Evolutionary conservation across 768 basidiomycete species (phyloP).

Genomic region (Collybiopsis luxurians): DNA sequence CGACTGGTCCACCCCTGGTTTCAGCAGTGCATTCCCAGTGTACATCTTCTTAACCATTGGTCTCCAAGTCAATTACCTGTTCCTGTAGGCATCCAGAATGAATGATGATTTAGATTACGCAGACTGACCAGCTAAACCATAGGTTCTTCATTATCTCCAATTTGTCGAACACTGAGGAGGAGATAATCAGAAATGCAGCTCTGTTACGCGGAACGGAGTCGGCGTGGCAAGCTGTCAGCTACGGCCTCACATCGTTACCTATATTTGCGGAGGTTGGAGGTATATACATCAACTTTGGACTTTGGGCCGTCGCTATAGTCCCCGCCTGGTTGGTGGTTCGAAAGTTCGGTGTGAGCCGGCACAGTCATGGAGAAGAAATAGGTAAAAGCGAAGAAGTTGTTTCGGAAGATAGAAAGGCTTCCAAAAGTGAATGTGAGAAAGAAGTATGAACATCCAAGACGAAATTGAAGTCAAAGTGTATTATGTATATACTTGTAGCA

Average conservation of each 20-base stretch:
- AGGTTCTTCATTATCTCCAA: neutral
- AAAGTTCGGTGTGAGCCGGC: slow-evolving; percentile 5
- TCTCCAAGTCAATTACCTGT: slow-evolving; percentile 7
- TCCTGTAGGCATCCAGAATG: neutral
- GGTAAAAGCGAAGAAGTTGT: neutral
- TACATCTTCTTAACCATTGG: slow-evolving; percentile 1
- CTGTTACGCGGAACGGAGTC: neutral
- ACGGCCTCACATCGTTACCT: neutral
- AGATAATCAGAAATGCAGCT: neutral
- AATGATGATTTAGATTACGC: no score
- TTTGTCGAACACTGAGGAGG: neutral
- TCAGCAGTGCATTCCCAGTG: slow-evolving; percentile 3
- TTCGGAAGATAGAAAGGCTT: neutral
- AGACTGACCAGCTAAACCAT: no score
- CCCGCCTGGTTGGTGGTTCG: neutral
- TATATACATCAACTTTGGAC: neutral
- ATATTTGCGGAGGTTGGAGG: neutral
- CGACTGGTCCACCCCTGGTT: slow-evolving; percentile 7
- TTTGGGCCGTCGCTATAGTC: neutral
- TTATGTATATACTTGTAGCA: no score
- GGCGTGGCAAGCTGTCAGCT: neutral
- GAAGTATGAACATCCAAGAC: no score
- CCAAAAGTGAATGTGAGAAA: no score
- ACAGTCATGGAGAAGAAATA: neutral
- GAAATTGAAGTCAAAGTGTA: no score